Conservation (phyloP, 1,284 basidiomycete species). For the Irpex rosettiformis region DNA sequence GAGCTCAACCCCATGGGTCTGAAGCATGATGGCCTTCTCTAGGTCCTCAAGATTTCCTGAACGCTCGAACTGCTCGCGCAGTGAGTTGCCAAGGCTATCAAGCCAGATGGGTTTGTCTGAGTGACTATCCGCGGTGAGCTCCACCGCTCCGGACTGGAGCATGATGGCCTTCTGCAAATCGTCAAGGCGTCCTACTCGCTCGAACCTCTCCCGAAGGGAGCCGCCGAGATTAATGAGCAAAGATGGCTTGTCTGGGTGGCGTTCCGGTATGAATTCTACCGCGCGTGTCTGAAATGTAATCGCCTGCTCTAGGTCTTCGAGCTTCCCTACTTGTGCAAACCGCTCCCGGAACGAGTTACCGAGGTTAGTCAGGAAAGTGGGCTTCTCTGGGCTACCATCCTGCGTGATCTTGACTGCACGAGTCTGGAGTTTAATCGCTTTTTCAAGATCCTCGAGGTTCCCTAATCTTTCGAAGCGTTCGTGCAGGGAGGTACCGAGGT, state of each 20-base stretch:
- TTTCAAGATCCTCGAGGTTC: neutral
- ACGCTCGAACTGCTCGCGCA: neutral
- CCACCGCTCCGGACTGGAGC: neutral
- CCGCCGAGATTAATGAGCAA: neutral
- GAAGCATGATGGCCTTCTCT: neutral
- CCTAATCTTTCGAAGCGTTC: neutral
- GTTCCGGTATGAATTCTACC: neutral
- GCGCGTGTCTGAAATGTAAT: neutral
- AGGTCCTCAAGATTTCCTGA: neutral
- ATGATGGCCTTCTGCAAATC: neutral
- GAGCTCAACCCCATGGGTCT: neutral
- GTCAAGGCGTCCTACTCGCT: neutral
- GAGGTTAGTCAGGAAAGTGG: neutral
- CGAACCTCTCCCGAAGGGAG: neutral
- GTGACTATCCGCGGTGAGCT: neutral
- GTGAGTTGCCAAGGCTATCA: neutral
- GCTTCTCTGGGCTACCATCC: neutral
- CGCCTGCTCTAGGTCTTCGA: neutral
- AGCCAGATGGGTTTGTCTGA: neutral
- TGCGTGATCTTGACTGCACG: neutral
- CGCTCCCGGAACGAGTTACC: neutral
- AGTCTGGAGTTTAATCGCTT: neutral
- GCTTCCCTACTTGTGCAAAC: neutral
- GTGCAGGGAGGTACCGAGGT: neutral
- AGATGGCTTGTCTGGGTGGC: neutral